Conservation (phyloP, 1,139 yeast species). For the Sporopachydermia cereana region DNA sequence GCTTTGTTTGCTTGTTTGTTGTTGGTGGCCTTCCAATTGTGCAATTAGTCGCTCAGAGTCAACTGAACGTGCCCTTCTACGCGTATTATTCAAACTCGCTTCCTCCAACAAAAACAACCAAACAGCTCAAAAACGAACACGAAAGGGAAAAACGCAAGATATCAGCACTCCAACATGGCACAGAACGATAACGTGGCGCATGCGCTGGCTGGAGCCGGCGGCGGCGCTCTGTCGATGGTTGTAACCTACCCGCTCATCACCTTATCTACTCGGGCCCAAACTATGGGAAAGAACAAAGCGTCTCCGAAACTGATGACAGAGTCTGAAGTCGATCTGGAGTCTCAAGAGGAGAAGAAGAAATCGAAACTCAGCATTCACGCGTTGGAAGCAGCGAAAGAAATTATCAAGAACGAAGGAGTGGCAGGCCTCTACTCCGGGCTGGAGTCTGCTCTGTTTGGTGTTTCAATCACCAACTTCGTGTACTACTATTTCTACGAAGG, state of each 20-base stretch:
- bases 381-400: slow-evolving; percentile 31
- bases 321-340: slow-evolving; percentile 7
- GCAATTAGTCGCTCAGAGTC: no score
- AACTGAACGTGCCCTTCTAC: no score
- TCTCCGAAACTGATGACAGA: background rate
- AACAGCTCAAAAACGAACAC: background rate
- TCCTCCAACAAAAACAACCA: no score
- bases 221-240: slow-evolving; percentile 79
- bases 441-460: slow-evolving; percentile 80
- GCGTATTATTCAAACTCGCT: no score
- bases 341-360: slow-evolving; percentile 10
- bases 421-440: slow-evolving; percentile 72
- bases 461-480: slow-evolving; percentile 73
- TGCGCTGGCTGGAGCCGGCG: slow-evolving; percentile 88
- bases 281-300: slow-evolving; percentile 32
- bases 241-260: slow-evolving; percentile 82
- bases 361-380: slow-evolving; percentile 10
- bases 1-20: no score
- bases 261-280: slow-evolving; percentile 74
- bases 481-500: slow-evolving; percentile 87
- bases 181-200: slow-evolving; percentile 42
- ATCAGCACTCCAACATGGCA: slow-evolving; percentile 4
- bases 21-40: no score
- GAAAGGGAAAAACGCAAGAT: background rate
- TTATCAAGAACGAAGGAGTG: slow-evolving; percentile 53